These are phyloP conservation scores for Tuber aestivum DNA, from an alignment of 495 filamentous ascomycete genomes.

Conservation along the genomic window DNA sequence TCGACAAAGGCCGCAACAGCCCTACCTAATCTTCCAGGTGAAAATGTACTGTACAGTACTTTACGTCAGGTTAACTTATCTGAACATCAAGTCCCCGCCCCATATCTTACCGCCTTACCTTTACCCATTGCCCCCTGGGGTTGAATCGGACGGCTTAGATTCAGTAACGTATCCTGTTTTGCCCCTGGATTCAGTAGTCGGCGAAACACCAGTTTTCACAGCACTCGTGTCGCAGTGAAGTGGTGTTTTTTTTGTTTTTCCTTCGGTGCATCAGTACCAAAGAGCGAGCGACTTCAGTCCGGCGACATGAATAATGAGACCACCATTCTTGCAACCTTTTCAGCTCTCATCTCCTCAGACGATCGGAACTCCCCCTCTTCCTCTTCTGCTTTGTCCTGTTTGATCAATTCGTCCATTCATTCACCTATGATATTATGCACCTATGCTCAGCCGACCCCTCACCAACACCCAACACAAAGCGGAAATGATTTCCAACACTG, in stretches of 20 bases:
- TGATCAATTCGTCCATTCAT: neutral
- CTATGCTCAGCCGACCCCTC: neutral
- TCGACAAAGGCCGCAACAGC: neutral
- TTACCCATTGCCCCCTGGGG: neutral
- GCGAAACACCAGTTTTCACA: neutral
- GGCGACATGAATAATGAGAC: neutral
- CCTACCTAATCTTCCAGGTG: neutral
- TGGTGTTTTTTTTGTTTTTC: too few relatives aligned
- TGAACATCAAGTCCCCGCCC: neutral
- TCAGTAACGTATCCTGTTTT: neutral
- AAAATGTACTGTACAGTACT: neutral
- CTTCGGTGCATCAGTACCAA: too few relatives aligned
- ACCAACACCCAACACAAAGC: neutral
- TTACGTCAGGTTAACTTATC: neutral
- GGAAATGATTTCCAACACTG: neutral
- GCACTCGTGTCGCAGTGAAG: too few relatives aligned
- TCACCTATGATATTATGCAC: slow-evolving; percentile 5
- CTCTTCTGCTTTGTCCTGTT: neutral
- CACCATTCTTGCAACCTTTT: neutral
- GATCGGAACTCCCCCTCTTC: neutral
- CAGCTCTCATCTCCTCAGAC: neutral
- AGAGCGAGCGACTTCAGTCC: too few relatives aligned
- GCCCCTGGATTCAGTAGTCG: neutral
- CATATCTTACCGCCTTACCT: neutral
- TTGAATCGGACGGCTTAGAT: neutral